These are phyloP conservation scores for Paramecium sonneborni DNA, from an alignment of 73 alveolate species.

Conservation along the genomic window DNA sequence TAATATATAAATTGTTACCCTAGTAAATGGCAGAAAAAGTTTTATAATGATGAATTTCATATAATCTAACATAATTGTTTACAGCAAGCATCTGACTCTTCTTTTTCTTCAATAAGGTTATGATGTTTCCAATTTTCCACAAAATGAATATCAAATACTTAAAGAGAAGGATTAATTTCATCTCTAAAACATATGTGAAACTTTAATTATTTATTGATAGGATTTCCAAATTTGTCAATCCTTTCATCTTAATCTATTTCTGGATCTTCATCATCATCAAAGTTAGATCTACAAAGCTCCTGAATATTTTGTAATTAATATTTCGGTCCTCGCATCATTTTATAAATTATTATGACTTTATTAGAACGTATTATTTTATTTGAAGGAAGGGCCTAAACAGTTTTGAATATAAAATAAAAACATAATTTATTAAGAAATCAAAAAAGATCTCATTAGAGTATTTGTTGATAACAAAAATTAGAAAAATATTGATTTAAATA, in stretches of 20 bases:
- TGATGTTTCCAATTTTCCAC: constrained; percentile 18
- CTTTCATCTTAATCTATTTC: not conserved
- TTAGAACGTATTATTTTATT: not conserved
- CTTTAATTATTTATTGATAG: not conserved
- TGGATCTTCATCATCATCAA: constrained; percentile 11
- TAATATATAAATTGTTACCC: not conserved
- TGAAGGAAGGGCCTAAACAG: not conserved
- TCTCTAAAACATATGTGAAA: constrained; percentile 4
- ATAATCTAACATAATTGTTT: not conserved
- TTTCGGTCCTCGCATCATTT: constrained; percentile 16
- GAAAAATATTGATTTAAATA: not conserved
- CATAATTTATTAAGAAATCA: not conserved
- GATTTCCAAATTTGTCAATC: not conserved
- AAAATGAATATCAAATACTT: not conserved
- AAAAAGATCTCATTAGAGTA: not conserved
- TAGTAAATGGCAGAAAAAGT: constrained; percentile 10
- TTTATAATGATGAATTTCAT: not conserved
- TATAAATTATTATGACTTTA: not conserved
- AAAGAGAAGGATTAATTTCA: not conserved
- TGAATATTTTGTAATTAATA: not conserved
- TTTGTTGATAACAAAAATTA: not conserved
- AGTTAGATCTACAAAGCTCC: not conserved
- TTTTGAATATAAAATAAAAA: not conserved
- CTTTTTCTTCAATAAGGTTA: not conserved
- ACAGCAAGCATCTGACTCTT: not conserved